Base-by-base conservation (phyloP, 2,329 filamentous ascomycete species). In the Cercospora canescens region DNA sequence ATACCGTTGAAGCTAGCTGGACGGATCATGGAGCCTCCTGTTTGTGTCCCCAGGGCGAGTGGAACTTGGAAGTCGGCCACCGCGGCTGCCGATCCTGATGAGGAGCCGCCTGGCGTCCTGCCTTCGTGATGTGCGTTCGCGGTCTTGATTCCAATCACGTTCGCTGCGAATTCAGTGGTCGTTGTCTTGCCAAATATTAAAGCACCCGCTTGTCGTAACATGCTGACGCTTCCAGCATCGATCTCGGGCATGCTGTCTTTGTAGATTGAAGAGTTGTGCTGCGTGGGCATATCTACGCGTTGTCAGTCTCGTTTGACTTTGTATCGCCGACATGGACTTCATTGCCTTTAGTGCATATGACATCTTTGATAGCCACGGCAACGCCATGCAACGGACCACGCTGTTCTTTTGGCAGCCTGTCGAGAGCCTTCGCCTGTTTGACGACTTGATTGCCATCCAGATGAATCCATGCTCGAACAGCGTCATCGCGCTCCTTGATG, bases 81-180 rank as follows among this genome's bases (percentile, higher is more conserved):
- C 0, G 87, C 88, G 0, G 89, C 88, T 0, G 82, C 89, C 0
- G 88, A 90, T 0, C 89, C 89, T 0, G 88, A 87, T 0, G 88
- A 90, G 0, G 88, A 91, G 54, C 89, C 89, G 0, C 89, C 89
- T 0, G 89, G 89, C 0, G 89, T 91, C 4, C 83, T 81, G 0
- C 64, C 66, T 0, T 78, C 66, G 66, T 84, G 79, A 67, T 86
- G 84, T 0, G 89, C 87, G 73, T 91, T 91, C 3, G 76, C 73
- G 1, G 87, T 88, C 37, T 73, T 72, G 59, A 80, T 81, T 0
- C 87, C 87, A 14, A 80, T 76, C 1, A 80, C 81, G 0, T 83
- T 86, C 2, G 85, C 83, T 0, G 88, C 87, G 70, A 91, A 90
- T 71, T 90, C 87, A 0, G 89, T 88, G 0, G 88, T 91, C 0